A percentile compares a stretch with the other conserved stretches of the same genome.
These are phyloP conservation scores for Alternaria sp. DNA, from an alignment of 2,329 filamentous ascomycete genomes.

Conservation along the genomic window DNA sequence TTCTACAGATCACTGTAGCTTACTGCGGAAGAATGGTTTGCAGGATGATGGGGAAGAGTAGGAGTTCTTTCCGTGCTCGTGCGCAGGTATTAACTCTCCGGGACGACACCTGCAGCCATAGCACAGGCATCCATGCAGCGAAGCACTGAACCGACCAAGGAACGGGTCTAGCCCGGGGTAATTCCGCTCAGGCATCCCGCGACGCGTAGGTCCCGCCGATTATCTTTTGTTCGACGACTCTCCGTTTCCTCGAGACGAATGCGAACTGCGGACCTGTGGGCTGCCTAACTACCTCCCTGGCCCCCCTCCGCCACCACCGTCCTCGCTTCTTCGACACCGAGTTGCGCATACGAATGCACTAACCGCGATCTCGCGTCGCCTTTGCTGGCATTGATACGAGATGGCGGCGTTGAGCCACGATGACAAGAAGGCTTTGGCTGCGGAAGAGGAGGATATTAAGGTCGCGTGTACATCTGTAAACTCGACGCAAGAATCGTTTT, in stretches of 20 bases:
- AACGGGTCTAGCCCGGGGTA: background rate
- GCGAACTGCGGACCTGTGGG: background rate
- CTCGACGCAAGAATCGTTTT: background rate
- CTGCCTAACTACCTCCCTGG: background rate
- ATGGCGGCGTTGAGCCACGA: background rate
- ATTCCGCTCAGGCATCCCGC: constrained; percentile 7
- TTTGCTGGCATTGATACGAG: background rate
- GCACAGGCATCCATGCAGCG: background rate
- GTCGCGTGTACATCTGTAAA: background rate
- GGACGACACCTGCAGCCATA: no score
- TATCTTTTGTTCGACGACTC: background rate
- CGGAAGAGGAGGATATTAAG: background rate
- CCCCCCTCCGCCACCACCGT: background rate
- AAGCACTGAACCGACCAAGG: background rate
- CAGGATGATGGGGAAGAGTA: background rate
- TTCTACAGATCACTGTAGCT: background rate
- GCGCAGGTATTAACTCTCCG: background rate
- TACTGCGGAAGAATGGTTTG: background rate
- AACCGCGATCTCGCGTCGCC: background rate
- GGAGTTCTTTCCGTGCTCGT: background rate
- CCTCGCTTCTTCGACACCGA: constrained; percentile 1
- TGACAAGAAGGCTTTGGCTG: background rate
- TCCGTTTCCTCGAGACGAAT: background rate
- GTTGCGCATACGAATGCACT: background rate
- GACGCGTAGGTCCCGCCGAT: background rate